A percentile compares a stretch with the other conserved stretches of the same genome.
Conservation (phyloP, 768 basidiomycete genomes). For the Nevesoporus exiguus region DNA sequence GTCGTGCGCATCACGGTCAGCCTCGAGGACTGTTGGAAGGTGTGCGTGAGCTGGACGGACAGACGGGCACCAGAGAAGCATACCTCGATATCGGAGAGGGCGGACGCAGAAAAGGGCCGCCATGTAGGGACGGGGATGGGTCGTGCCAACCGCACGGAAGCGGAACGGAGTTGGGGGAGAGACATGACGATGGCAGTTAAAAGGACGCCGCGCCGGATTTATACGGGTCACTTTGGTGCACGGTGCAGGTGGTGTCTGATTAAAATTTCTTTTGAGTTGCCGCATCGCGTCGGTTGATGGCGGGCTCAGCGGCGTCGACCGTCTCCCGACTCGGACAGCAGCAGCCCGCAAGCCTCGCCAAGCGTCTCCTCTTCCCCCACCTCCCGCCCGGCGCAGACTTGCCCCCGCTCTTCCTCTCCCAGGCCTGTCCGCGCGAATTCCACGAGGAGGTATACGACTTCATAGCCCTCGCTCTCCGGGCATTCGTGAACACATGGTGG, state of each 20-base stretch:
- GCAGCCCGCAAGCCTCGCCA: conserved; percentile 40
- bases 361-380: conserved; percentile 64
- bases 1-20: conserved; percentile 48
- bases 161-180: conserved; percentile 6
- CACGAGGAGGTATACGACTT: conserved; percentile 62
- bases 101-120: conserved; percentile 16
- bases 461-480: conserved; percentile 74
- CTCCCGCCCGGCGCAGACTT: conserved; percentile 41
- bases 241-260: background rate
- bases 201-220: conserved; percentile 23
- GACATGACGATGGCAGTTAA: conserved; percentile 19
- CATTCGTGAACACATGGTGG: conserved; percentile 85
- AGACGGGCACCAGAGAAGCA: background rate
- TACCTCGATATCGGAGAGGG: conserved; percentile 54
- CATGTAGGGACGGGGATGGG: background rate
- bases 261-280: background rate
- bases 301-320: conserved; percentile 22
- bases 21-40: conserved; percentile 43
- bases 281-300: conserved; percentile 1
- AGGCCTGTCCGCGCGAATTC: conserved; percentile 49
- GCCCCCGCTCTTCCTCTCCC: conserved; percentile 52
- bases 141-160: background rate
- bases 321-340: conserved; percentile 22
- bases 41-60: background rate
- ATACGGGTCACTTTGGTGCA: no score